Evolutionary conservation across 2,329 filamentous ascomycete species (phyloP).

Genomic region (Penicillium digitatum): DNA sequence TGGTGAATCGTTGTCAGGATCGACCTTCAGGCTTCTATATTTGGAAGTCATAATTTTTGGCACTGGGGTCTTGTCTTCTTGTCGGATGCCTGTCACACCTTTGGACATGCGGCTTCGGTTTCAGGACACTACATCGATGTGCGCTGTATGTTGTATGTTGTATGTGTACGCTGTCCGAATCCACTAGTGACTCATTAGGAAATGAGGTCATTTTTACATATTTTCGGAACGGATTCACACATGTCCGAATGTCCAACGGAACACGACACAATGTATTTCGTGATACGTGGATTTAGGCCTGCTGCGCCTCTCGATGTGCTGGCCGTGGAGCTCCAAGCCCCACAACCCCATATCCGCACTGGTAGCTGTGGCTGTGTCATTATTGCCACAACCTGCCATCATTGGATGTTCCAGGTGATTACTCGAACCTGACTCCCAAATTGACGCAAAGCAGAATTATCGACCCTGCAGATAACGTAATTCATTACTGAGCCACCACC

Average conservation of each 20-base stretch:
- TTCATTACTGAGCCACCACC: too few species aligned
- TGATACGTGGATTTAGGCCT: background rate
- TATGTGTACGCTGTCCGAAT: background rate
- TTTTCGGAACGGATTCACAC: background rate
- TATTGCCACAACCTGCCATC: background rate
- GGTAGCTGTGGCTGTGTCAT: background rate
- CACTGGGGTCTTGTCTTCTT: background rate
- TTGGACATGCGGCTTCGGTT: background rate
- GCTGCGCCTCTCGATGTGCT: background rate
- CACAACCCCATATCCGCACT: background rate
- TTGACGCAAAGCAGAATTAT: too few species aligned
- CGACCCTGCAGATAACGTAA: too few species aligned
- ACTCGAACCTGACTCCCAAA: background rate
- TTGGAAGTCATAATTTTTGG: background rate
- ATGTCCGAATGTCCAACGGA: background rate
- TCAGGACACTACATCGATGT: background rate
- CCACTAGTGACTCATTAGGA: background rate
- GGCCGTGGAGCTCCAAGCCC: background rate
- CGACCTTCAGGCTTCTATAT: background rate
- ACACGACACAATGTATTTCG: background rate
- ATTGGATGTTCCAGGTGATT: background rate
- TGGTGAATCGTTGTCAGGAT: conserved; percentile 10
- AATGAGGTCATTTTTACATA: conserved; percentile 2
- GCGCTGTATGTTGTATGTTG: background rate
- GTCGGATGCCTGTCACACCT: too few species aligned